Base-by-base conservation (phyloP, 23 red algal species). In the Gracilaria gracilis region DNA sequence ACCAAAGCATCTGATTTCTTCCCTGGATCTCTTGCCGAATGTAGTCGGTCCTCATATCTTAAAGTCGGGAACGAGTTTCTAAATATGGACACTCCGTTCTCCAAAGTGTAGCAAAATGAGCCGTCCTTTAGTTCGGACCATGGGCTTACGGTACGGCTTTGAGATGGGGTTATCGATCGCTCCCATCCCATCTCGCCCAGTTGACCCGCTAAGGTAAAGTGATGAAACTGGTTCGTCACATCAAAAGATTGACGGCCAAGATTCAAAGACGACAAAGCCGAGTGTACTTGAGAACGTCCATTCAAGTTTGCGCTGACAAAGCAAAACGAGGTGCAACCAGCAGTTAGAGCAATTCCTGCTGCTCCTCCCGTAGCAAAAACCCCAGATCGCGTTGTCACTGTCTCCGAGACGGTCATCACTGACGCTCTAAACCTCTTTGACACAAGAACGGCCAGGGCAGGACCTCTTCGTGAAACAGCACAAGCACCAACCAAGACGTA, bases 191-290 rank as follows among this genome's bases (percentile, higher is more conserved):
- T 77, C 0, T 95, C 75, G 2, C 96, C 96, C 0, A 95, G 74
- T 28, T 70, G 61, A n/a, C 96, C 96, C 35, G 84, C 88, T 29
- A 94, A 67, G n/a, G 86, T 83, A 31, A 93, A 95, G 53, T 95
- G 86, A 27, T 95, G 83, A 81, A 93, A 98, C 73, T 95, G 92
- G 49, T 86, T 93, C 31, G 91, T 92, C 39, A 94, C 74, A 89
- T 98, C 96, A 66, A 80, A 80, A 37, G 82, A 80, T 12, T 89
- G 88, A 58, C 96, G 91, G 28, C 96, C 92, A 9, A 98, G 75
- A 39, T 89, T 89, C 36, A 95, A 34, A 3, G 79, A 67, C 25
- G 86, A 79, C 29, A 98, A 46, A 0, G 90, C 79, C 27, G 79
- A 58, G 42, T 83, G 88, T 28, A 98, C 75, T 20, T 98, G 92